Conservation (phyloP, 257 asterid species). For the Oldenlandia corymbosa region DNA sequence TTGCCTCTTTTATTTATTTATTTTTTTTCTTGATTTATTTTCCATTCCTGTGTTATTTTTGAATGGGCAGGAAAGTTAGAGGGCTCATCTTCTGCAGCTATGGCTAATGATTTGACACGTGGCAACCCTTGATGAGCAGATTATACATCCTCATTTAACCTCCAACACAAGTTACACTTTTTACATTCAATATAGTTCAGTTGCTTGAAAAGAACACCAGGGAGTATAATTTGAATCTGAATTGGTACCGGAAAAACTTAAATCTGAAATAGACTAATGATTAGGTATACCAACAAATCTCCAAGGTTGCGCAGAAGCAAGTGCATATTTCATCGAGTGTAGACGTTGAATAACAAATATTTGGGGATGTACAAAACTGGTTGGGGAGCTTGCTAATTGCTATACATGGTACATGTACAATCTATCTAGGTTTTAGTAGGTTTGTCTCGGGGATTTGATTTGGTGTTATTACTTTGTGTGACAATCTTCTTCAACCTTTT, state of each 20-base stretch:
- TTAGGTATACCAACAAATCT: too few species aligned
- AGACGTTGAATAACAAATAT: neutral
- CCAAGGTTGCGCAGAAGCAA: neutral
- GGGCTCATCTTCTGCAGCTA: conserved; percentile 24
- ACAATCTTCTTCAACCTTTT: neutral
- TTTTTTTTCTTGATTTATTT: too few species aligned
- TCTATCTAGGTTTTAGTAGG: neutral
- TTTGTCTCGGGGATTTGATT: too few species aligned
- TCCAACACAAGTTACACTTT: too few species aligned
- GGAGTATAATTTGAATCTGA: too few species aligned
- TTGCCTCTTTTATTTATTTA: neutral
- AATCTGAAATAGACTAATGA: too few species aligned
- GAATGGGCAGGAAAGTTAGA: conserved; percentile 10
- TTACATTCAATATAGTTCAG: too few species aligned
- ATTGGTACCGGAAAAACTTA: too few species aligned
- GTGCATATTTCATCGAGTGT: neutral
- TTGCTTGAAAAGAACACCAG: too few species aligned
- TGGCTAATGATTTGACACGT: conserved; percentile 39
- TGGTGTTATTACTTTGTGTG: neutral
- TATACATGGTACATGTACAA: conserved; percentile 13
- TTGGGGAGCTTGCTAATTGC: neutral
- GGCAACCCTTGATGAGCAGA: neutral
- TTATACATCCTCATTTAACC: too few species aligned
- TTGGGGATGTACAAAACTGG: conserved; percentile 7
- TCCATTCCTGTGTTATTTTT: neutral